These are phyloP conservation scores for Aureobasidium sp. DNA, from an alignment of 2,329 filamentous ascomycete genomes.

Conservation along the genomic window DNA sequence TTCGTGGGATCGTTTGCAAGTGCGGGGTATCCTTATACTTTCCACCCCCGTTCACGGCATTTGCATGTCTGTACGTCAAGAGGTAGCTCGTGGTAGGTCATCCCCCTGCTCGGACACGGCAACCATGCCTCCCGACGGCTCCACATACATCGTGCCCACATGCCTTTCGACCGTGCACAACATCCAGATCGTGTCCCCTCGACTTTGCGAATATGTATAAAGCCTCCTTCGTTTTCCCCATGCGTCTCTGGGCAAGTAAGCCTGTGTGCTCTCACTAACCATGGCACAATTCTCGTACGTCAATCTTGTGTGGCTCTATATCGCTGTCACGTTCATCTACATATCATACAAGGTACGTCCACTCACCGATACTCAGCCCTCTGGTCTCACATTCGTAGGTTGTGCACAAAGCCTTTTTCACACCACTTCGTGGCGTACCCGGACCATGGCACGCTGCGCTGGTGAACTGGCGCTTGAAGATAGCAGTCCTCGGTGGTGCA, in stretches of 20 bases:
- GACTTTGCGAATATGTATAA: neutral
- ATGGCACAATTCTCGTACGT: neutral
- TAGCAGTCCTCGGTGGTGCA: conserved; percentile 29
- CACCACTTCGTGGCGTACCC: conserved; percentile 23
- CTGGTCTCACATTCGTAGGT: neutral
- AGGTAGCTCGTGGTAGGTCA: neutral
- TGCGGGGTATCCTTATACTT: neutral
- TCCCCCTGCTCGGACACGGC: neutral
- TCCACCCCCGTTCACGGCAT: neutral
- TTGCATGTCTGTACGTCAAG: neutral
- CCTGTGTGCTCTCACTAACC: neutral
- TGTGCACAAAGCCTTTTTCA: conserved; percentile 5
- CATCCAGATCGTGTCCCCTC: neutral
- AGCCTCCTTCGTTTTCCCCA: neutral
- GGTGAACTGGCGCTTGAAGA: conserved; percentile 27
- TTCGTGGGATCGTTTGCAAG: neutral
- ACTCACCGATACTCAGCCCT: neutral
- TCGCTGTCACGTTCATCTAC: neutral
- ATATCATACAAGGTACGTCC: conserved; percentile 1
- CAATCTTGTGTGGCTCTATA: neutral
- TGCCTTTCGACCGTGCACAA: neutral
- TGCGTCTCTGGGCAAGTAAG: neutral
- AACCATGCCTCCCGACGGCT: neutral
- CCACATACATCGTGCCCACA: conserved; percentile 5
- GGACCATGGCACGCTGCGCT: conserved; percentile 23